These are phyloP conservation scores for Candida nitratophila DNA, from an alignment of 805 yeast genomes.

Conservation along the genomic window DNA sequence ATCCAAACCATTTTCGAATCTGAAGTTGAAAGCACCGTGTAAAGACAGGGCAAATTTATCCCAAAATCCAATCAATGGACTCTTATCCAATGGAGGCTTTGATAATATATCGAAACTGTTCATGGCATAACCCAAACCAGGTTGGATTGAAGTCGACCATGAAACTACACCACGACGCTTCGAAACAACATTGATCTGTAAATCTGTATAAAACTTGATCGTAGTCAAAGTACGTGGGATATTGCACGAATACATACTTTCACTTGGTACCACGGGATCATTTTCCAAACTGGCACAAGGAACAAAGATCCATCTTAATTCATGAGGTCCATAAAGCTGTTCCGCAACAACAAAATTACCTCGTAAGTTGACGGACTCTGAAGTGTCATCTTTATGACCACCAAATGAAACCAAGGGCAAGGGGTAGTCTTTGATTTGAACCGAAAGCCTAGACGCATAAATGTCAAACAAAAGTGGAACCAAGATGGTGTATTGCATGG, in stretches of 20 bases:
- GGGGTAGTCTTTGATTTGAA: slow-evolving; percentile 48
- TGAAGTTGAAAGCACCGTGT: slow-evolving; percentile 46
- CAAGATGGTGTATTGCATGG: slow-evolving; percentile 45
- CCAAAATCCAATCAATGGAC: slow-evolving; percentile 64
- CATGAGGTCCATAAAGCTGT: slow-evolving; percentile 46
- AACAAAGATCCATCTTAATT: slow-evolving; percentile 36
- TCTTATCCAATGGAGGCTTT: slow-evolving; percentile 63
- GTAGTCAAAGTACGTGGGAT: slow-evolving; percentile 60
- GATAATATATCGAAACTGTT: slow-evolving; percentile 59
- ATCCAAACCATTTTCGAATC: slow-evolving; percentile 44
- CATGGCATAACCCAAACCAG: slow-evolving; percentile 55
- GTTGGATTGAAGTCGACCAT: slow-evolving; percentile 60
- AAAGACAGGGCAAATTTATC: slow-evolving; percentile 51
- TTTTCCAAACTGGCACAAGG: slow-evolving; percentile 36
- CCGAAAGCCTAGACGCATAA: slow-evolving; percentile 33
- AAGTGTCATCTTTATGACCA: slow-evolving; percentile 34
- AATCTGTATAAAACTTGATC: slow-evolving; percentile 46
- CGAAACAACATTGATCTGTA: slow-evolving; percentile 39
- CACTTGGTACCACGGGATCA: slow-evolving; percentile 17
- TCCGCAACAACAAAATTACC: slow-evolving; percentile 57
- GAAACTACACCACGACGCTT: slow-evolving; percentile 43
- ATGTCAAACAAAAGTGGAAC: slow-evolving; percentile 43
- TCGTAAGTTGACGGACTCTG: slow-evolving; percentile 25
- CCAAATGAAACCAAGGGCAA: slow-evolving; percentile 49
- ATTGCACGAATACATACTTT: slow-evolving; percentile 50